These are phyloP conservation scores for Ophiostoma australiae DNA, from an alignment of 2,329 filamentous ascomycete species.

Conservation along the genomic window DNA sequence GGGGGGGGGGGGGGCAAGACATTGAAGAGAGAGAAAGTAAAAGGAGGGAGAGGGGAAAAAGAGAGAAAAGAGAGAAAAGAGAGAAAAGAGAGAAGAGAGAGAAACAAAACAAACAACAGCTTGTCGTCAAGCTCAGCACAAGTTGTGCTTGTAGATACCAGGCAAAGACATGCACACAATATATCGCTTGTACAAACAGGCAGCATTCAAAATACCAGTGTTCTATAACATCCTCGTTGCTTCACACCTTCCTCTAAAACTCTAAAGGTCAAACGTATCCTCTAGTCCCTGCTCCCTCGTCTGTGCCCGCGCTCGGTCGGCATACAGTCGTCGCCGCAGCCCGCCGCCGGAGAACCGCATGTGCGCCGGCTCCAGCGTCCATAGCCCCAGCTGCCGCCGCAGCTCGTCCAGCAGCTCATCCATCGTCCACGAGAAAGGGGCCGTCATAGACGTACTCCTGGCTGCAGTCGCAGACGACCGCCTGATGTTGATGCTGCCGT, in stretches of 20 bases:
- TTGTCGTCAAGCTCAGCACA: too few species aligned
- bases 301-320: not conserved
- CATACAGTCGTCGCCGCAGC: not conserved
- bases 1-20: too few species aligned
- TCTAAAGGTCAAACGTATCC: too few species aligned
- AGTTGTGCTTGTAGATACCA: too few species aligned
- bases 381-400: conserved; percentile 33
- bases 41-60: too few species aligned
- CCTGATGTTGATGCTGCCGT: conserved; percentile 28
- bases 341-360: not conserved
- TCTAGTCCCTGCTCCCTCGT: not conserved
- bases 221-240: not conserved
- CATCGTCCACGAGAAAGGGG: conserved; percentile 34
- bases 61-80: too few species aligned
- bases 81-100: too few species aligned
- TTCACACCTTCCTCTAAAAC: not conserved
- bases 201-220: too few species aligned
- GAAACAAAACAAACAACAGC: too few species aligned
- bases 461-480: conserved; percentile 9
- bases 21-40: too few species aligned
- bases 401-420: conserved; percentile 34
- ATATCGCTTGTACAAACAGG: too few species aligned
- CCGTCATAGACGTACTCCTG: conserved; percentile 8
- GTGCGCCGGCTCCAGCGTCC: conserved; percentile 30
- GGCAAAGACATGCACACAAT: too few species aligned